These are phyloP conservation scores for Chiua virens DNA, from an alignment of 768 basidiomycete species.

Conservation along the genomic window DNA sequence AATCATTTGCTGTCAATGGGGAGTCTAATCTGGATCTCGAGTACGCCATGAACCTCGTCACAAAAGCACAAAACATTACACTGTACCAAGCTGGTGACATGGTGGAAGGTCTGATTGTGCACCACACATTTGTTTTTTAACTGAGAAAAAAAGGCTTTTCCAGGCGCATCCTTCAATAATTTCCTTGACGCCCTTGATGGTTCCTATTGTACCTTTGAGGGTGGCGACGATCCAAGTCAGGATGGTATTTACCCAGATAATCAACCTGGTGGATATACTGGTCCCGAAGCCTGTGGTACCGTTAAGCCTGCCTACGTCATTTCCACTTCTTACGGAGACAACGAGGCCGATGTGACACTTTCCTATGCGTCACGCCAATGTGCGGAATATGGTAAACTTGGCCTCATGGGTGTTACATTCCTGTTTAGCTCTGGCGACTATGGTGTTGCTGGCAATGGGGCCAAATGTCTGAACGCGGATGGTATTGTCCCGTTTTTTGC, in stretches of 20 bases:
- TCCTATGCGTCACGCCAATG: constrained; percentile 45
- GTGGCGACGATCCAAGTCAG: constrained; percentile 41
- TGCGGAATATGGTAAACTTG: constrained; percentile 49
- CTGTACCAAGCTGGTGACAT: constrained; percentile 43
- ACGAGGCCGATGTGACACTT: constrained; percentile 37
- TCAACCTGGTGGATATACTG: constrained; percentile 36
- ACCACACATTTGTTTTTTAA: constrained; percentile 2
- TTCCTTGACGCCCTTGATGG: constrained; percentile 46
- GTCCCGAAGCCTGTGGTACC: constrained; percentile 37
- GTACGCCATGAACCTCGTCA: constrained; percentile 56
- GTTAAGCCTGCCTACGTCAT: constrained; percentile 41
- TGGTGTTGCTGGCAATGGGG: constrained; percentile 39
- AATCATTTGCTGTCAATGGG: constrained; percentile 43
- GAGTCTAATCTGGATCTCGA: constrained; percentile 76
- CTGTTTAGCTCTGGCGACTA: constrained; percentile 42
- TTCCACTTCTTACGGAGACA: constrained; percentile 40
- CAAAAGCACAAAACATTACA: constrained; percentile 33
- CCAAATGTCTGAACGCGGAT: constrained; percentile 40
- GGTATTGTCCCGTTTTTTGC: constrained; percentile 18
- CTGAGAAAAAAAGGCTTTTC: background rate
- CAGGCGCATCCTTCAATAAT: constrained; percentile 45
- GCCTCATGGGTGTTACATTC: constrained; percentile 48
- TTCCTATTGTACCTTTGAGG: constrained; percentile 44
- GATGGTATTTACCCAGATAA: constrained; percentile 46
- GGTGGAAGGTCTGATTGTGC: constrained; percentile 26